phyloP scores from a whole-genome alignment of 352 stramenopile genomes.

The Stramenopiles sp. region DNA sequence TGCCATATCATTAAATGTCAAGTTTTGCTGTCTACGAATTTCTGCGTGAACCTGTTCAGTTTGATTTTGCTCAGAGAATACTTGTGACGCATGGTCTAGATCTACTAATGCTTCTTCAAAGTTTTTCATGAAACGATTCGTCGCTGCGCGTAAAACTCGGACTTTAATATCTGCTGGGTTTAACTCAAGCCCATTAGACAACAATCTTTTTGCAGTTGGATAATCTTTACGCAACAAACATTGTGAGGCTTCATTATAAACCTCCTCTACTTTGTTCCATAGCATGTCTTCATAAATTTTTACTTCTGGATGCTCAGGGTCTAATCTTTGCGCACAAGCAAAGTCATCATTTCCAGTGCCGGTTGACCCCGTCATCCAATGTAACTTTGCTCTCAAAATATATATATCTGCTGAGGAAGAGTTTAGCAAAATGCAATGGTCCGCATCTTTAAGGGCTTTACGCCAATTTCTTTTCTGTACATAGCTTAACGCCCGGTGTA shows the following conservation, averaged over 20 bases:
- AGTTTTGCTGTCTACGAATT: constrained; percentile 15
- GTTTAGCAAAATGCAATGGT: neutral
- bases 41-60: constrained; percentile 14
- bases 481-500: neutral
- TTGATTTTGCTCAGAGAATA: constrained; percentile 13
- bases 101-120: constrained; percentile 15
- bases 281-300: constrained; percentile 13
- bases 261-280: constrained; percentile 13
- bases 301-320: constrained; percentile 19
- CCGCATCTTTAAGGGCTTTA: neutral
- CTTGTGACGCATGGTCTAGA: constrained; percentile 14
- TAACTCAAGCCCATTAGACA: constrained; percentile 17
- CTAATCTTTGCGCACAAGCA: neutral
- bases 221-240: constrained; percentile 13
- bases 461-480: neutral
- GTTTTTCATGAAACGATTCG: constrained; percentile 11
- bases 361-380: neutral
- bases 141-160: constrained; percentile 13
- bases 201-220: constrained; percentile 11
- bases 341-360: neutral
- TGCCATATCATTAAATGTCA: constrained; percentile 21
- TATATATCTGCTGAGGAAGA: neutral
- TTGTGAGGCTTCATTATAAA: constrained; percentile 17
- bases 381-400: neutral
- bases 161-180: constrained; percentile 19